Evolutionary conservation across 2,329 filamentous ascomycete genomes (phyloP).

Genomic region (Colletotrichum brevisporum): DNA sequence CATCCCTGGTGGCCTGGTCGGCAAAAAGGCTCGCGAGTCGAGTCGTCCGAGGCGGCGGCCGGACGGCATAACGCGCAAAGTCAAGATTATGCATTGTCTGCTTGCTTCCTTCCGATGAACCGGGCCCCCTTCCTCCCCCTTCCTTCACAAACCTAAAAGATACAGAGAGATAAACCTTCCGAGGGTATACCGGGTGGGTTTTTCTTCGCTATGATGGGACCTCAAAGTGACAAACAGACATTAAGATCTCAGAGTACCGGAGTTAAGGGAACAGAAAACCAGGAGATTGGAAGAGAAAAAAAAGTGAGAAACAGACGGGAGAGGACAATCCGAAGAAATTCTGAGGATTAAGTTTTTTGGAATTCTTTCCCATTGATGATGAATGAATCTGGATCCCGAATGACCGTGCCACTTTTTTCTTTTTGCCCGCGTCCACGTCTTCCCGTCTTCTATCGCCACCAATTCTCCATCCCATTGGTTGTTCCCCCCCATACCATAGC

Average conservation of each 20-base stretch:
- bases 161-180: background rate
- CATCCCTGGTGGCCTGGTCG: no score
- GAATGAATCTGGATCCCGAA: background rate
- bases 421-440: background rate
- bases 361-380: slow-evolving; percentile 20
- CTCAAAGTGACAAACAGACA: no score
- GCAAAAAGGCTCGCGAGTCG: no score
- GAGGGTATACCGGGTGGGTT: background rate
- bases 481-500: background rate
- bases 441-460: background rate
- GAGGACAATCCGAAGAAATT: slow-evolving; percentile 4
- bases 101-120: slow-evolving; percentile 33
- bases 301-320: background rate
- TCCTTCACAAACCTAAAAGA: background rate
- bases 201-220: slow-evolving; percentile 1
- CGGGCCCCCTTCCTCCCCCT: background rate
- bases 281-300: background rate
- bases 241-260: background rate
- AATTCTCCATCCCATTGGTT: background rate
- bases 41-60: slow-evolving; percentile 21
- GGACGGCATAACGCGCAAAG: slow-evolving; percentile 7
- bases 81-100: background rate
- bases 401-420: slow-evolving; percentile 1
- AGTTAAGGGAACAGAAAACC: background rate
- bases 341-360: slow-evolving; percentile 1